A percentile compares a stretch with the other conserved stretches of the same genome.
These are phyloP conservation scores for Tylopilus sp. DNA, from an alignment of 768 basidiomycete species.

Conservation along the genomic window DNA sequence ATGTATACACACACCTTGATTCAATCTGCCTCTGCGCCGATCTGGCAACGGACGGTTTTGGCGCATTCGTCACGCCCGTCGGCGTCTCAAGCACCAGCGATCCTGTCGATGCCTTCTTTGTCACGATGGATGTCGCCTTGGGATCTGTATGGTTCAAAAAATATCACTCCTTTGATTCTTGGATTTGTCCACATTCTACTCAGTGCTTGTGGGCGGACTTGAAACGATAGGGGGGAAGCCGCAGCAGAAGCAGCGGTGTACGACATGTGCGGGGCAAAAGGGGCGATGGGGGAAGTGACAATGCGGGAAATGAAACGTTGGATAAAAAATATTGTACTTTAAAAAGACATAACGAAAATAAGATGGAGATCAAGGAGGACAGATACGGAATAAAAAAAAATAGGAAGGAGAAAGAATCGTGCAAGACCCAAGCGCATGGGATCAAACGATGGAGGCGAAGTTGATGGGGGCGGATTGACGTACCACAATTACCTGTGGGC, in stretches of 20 bases:
- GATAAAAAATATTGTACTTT: neutral
- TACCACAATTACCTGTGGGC: neutral
- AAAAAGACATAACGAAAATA: neutral
- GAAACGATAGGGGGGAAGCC: conserved; percentile 11
- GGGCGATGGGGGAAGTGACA: neutral
- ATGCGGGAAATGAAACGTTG: neutral
- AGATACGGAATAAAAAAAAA: neutral
- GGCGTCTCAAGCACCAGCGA: conserved; percentile 54
- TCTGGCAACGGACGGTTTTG: conserved; percentile 54
- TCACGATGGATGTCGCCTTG: conserved; percentile 42
- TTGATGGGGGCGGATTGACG: neutral
- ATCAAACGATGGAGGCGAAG: neutral
- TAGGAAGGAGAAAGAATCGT: neutral
- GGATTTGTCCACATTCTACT: neutral
- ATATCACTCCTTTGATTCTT: neutral
- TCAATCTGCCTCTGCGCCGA: conserved; percentile 45
- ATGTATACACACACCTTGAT: conserved; percentile 15
- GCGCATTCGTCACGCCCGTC: conserved; percentile 56
- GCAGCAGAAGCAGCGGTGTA: neutral
- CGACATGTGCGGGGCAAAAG: neutral
- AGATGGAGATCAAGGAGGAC: neutral
- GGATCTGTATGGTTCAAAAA: conserved; percentile 41
- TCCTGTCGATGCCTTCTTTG: conserved; percentile 51
- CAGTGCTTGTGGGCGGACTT: conserved; percentile 10
- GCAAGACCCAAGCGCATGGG: neutral